Percentiles rank a stretch among this genome's conserved stretches.
These are phyloP conservation scores for Colletotrichum echinochloae DNA, from an alignment of 2,329 filamentous ascomycete species.

Conservation along the genomic window DNA sequence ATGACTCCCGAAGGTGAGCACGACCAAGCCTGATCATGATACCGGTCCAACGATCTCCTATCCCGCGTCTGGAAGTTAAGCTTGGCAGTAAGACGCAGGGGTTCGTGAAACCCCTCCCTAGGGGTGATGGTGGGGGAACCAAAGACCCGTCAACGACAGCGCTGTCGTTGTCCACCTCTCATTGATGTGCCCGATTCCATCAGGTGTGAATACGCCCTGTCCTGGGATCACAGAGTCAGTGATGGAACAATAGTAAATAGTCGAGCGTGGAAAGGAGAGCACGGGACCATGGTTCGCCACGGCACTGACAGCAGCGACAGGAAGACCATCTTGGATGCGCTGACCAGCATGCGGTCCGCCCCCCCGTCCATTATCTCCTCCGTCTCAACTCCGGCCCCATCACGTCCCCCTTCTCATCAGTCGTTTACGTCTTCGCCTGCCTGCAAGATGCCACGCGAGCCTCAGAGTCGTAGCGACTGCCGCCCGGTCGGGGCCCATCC, in stretches of 20 bases:
- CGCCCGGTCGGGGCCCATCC: constrained; percentile 12
- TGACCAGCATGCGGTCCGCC: neutral
- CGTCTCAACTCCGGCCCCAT: constrained; percentile 26
- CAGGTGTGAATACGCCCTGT: neutral
- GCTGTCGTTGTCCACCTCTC: neutral
- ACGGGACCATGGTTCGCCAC: neutral
- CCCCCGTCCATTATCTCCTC: neutral
- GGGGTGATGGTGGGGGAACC: constrained; percentile 8
- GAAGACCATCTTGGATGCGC: neutral
- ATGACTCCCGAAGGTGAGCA: constrained; percentile 29
- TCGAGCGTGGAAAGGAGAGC: neutral
- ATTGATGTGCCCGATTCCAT: neutral
- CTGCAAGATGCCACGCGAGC: constrained; percentile 21
- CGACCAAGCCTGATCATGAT: constrained; percentile 17
- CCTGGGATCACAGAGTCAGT: neutral
- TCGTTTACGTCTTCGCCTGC: neutral
- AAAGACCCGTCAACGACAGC: constrained; percentile 4
- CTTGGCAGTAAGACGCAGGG: constrained; percentile 39
- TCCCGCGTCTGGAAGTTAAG: constrained; percentile 35
- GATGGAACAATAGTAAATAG: too few species aligned
- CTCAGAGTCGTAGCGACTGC: constrained; percentile 26
- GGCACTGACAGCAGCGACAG: neutral
- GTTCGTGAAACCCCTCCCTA: constrained; percentile 39
- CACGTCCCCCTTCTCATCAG: neutral
- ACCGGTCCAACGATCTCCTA: constrained; percentile 25